Evolutionary conservation across 768 basidiomycete species (phyloP), one percentile per base, ranked within the genome.

Genomic region (Suillus americanus): DNA sequence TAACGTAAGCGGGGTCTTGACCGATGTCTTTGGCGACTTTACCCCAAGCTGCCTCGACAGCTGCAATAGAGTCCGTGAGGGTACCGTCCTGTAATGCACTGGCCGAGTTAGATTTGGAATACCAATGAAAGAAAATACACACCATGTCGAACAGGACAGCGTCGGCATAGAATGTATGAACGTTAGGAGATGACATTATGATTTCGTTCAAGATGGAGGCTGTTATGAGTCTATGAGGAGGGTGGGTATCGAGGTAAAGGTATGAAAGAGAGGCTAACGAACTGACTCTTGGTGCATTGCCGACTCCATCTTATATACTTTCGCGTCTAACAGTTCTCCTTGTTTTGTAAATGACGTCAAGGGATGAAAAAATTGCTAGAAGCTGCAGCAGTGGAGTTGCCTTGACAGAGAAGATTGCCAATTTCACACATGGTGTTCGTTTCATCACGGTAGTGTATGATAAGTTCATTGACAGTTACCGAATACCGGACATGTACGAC

Each of bases 31-130:
- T 77, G 2, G 90, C 89, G 51, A 91, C 89, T 70, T 85, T 85
- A 37, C 85, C 84, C 90, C 90, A 91, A 4, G 90, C 90, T 3
- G 88, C 88, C 73, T 91, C 89, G 65, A 90, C 89, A 4, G 88
- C 87, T 23, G 85, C 77, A 72, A 91, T 91, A 20, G 88, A 89
- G 73, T 91, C 89, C 50, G 89, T 90, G 61, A 90, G 80, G 18
- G 89, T 91, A 51, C 87, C 88, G 71, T 89, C 87, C 87, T 88
- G 56, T 41, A 60, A 70, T 64, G 71, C 68, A 66, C 62, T 67
- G 56, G 51, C 46, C 62, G 72, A 69, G 70, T 78, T 66, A 77
- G 71, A 61, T 57, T 64, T 64, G 67, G 67, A 46, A 62, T 13
- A 5, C n/a, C 23, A 12, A 37, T 41, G 56, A 18, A 38, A n/a